Evolutionary conservation across 1,284 basidiomycete species (phyloP).

Genomic region (Pyrrhoderma noxium): DNA sequence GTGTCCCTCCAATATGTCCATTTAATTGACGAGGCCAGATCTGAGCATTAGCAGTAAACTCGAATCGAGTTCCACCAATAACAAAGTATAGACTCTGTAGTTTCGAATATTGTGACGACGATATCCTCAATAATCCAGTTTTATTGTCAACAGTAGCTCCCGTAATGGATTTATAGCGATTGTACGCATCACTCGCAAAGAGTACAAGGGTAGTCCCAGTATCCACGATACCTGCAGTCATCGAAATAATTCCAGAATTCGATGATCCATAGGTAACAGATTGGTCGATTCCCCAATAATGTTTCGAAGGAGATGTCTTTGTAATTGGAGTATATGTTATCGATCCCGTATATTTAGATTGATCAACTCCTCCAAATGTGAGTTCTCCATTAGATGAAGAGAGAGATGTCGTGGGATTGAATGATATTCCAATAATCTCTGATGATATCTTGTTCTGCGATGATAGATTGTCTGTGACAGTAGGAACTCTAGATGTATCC

Average conservation of each 20-base stretch:
- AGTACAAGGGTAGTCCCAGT: slow-evolving; percentile 21
- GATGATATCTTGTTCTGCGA: slow-evolving; percentile 19
- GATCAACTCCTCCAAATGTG: slow-evolving; percentile 22
- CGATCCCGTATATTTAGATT: slow-evolving; percentile 19
- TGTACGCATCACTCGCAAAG: slow-evolving; percentile 19
- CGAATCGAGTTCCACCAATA: slow-evolving; percentile 17
- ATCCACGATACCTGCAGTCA: slow-evolving; percentile 24
- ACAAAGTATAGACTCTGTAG: slow-evolving; percentile 20
- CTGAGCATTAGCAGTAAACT: slow-evolving; percentile 20
- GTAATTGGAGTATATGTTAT: slow-evolving; percentile 15
- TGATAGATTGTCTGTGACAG: slow-evolving; percentile 22
- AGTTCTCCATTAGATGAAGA: slow-evolving; percentile 20
- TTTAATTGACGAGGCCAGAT: slow-evolving; percentile 20
- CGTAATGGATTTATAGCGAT: slow-evolving; percentile 14
- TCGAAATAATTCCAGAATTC: slow-evolving; percentile 15
- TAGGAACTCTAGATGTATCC: slow-evolving; percentile 19
- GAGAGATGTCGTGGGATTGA: slow-evolving; percentile 17
- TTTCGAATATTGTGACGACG: slow-evolving; percentile 6
- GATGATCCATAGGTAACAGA: slow-evolving; percentile 24
- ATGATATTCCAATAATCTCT: slow-evolving; percentile 22
- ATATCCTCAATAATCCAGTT: slow-evolving; percentile 20
- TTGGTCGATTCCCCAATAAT: slow-evolving; percentile 33
- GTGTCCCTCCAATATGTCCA: slow-evolving; percentile 17
- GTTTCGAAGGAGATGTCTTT: slow-evolving; percentile 22
- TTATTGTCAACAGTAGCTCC: slow-evolving; percentile 16